A percentile compares a stretch with the other conserved stretches of the same genome.
These are phyloP conservation scores for Aspergillus campestris DNA, from an alignment of 495 filamentous ascomycete species.

Conservation along the genomic window DNA sequence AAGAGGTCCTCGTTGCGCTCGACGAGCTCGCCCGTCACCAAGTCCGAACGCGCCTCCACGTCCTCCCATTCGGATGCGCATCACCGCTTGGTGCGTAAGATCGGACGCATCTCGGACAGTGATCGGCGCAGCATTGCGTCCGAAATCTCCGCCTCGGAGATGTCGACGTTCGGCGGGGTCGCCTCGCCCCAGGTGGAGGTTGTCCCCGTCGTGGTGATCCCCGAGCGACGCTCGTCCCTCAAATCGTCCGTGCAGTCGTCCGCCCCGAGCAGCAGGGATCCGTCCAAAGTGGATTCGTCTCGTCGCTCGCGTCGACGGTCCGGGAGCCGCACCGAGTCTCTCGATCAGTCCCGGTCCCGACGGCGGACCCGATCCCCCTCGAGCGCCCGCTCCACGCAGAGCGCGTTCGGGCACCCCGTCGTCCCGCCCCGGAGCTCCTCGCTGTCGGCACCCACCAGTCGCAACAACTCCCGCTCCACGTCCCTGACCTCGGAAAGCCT, in stretches of 20 bases:
- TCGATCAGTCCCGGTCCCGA: conserved; percentile 22
- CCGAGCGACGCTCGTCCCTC: conserved; percentile 57
- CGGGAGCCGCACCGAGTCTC: conserved; percentile 22
- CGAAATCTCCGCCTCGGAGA: conserved; percentile 46
- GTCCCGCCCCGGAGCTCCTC: conserved; percentile 57
- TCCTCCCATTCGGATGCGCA: conserved; percentile 32
- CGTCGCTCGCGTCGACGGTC: conserved; percentile 25
- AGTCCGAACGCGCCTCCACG: conserved; percentile 36
- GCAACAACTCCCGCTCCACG: conserved; percentile 54
- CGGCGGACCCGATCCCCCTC: conserved; percentile 35
- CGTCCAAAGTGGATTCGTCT: conserved; percentile 29
- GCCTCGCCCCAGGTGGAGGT: conserved; percentile 47
- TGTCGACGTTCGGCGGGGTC: conserved; percentile 25
- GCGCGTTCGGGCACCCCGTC: conserved; percentile 36
- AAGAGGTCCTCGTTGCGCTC: conserved; percentile 56
- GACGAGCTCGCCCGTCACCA: conserved; percentile 36
- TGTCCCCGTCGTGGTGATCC: conserved; percentile 66
- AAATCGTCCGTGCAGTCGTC: conserved; percentile 44
- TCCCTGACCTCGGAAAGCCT: conserved; percentile 61
- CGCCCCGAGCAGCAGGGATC: conserved; percentile 25
- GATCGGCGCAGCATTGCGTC: conserved; percentile 52
- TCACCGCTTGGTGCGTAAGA: conserved; percentile 41
- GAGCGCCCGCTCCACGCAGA: conserved; percentile 18
- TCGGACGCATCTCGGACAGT: conserved; percentile 38
- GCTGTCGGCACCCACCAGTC: conserved; percentile 63